Conservation (phyloP, 495 filamentous ascomycete species). For the Ramalina peruviana region DNA sequence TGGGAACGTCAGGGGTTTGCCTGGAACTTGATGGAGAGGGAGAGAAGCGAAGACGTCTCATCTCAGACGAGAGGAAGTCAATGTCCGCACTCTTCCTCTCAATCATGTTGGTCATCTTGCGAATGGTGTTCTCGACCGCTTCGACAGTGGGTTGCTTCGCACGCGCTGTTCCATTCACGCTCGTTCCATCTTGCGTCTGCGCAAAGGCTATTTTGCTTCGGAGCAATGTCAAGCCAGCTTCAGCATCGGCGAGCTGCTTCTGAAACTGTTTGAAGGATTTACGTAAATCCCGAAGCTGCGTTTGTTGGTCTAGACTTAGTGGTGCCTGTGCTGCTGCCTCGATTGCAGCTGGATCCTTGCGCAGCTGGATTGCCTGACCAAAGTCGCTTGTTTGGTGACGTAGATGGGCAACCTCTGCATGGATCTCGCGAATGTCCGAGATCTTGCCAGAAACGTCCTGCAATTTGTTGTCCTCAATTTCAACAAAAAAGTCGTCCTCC, state of each 20-base stretch:
- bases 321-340: constrained; percentile 48
- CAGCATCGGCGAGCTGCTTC: constrained; percentile 59
- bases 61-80: constrained; percentile 73
- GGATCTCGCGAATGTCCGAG: constrained; percentile 42
- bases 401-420: constrained; percentile 52
- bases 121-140: constrained; percentile 77
- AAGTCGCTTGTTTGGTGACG: constrained; percentile 59
- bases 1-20: no score
- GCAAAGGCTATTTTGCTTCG: constrained; percentile 56
- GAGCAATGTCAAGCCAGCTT: constrained; percentile 70
- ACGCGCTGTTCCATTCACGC: constrained; percentile 14
- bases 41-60: constrained; percentile 54
- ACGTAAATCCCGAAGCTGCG: constrained; percentile 71
- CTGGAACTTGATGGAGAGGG: constrained; percentile 18
- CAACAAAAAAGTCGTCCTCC: constrained; percentile 37
- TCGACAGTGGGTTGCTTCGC: constrained; percentile 68
- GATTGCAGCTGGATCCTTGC: constrained; percentile 45
- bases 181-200: constrained; percentile 21
- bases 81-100: constrained; percentile 79
- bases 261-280: constrained; percentile 53
- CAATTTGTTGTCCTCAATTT: constrained; percentile 49
- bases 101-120: constrained; percentile 82
- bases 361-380: constrained; percentile 50
- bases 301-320: constrained; percentile 67
- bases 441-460: constrained; percentile 50